A percentile compares a stretch with the other conserved stretches of the same genome.
Conservation (phyloP, 257 asterid genomes). For the Plantago major region DNA sequence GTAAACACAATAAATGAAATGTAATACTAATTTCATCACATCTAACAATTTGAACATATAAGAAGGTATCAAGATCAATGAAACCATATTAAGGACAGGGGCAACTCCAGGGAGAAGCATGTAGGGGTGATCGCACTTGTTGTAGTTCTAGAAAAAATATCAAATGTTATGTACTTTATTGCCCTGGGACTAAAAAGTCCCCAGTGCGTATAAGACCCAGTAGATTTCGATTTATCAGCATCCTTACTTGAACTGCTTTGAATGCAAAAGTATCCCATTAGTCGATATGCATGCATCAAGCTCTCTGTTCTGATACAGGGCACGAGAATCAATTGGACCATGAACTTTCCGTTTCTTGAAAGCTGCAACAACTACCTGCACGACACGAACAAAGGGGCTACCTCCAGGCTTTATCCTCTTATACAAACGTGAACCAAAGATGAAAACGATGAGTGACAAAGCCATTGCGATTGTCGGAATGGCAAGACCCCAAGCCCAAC, state of each 20-base stretch:
- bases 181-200: too few species aligned
- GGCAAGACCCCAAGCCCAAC: slow-evolving; percentile 95
- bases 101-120: too few species aligned
- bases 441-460: slow-evolving; percentile 44
- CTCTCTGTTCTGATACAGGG: slow-evolving; percentile 48
- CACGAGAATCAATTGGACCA: slow-evolving; percentile 29
- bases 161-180: too few species aligned
- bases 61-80: too few species aligned
- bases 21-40: too few species aligned
- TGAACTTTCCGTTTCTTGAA: slow-evolving; percentile 40
- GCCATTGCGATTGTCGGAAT: slow-evolving; percentile 79
- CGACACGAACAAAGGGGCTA: slow-evolving; percentile 64
- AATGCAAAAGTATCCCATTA: slow-evolving; percentile 64
- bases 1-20: too few species aligned
- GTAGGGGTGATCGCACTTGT: too few species aligned
- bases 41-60: too few species aligned
- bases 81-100: too few species aligned
- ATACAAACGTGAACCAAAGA: slow-evolving; percentile 54
- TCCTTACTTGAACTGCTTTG: slow-evolving; percentile 73
- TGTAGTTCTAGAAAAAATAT: too few species aligned
- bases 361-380: slow-evolving; percentile 67
- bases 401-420: slow-evolving; percentile 66
- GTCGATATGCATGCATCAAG: slow-evolving; percentile 60
- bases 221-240: too few species aligned
- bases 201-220: too few species aligned